Evolutionary conservation across 208 protist genomes (phyloP), one percentile per base, ranked within the genome.

Genomic region (Tritrichomonas foetus): DNA sequence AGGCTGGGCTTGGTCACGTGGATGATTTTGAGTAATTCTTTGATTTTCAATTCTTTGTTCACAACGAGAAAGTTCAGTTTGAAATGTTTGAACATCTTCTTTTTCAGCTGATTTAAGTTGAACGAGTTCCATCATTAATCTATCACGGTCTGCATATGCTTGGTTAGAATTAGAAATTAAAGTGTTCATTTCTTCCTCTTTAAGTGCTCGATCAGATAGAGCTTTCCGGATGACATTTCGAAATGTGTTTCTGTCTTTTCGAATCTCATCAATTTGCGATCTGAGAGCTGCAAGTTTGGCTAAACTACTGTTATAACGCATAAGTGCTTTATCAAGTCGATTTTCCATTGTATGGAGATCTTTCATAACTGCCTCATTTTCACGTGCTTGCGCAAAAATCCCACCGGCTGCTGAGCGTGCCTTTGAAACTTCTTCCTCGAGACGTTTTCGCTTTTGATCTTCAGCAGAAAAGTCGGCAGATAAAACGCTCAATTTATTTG

Each of bases 371-470:
- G 33, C 44, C 57, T 89, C 78, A 50, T 57, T 53, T 89, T 89
- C 78, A 57, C 44, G 41, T 0, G 78, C 78, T 57, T 89, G 78
- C 20, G 78, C 41, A 89, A 61, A 89, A 20, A 89, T 39, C 22
- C 78, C 78, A 47, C 78, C 78, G 1, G 47, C 47, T 57, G 9
- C 44, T 1, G 78, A 89, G 2, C 78, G 41, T 22, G 78, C 78
- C 57, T 89, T 89, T 25, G 78, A 89, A n/a, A 89, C 78, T 57
- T 89, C 41, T 57, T 89, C 78, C 39, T 89, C 78, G 13, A 89
- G 47, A 2, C 78, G 9, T 20, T 49, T 53, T 89, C 78, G 0
- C 39, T 89, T 89, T n/a, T 89, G 41, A 61, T 89, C 78, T 57
- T 89, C 78, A 27, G 78, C 78, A 13, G 44, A 25, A 57, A 89